These are phyloP conservation scores for Begonia peltatifolia DNA, from an alignment of 306 rosid species.

Conservation along the genomic window DNA sequence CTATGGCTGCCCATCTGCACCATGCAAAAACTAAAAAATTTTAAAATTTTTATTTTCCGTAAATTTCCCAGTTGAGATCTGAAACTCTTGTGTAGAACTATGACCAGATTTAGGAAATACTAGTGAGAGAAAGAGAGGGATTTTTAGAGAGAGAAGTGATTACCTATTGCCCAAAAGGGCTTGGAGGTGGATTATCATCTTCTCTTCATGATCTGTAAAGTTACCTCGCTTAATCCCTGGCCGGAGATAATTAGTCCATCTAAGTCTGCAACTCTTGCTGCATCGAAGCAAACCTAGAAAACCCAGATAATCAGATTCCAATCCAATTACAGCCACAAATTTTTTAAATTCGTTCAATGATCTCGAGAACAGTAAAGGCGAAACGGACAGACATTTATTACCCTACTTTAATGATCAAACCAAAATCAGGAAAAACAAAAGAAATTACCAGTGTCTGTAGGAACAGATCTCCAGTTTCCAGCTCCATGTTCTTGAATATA, in stretches of 20 bases:
- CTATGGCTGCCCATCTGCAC: conserved; percentile 70
- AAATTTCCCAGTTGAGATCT: too few species aligned
- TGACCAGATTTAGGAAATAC: neutral
- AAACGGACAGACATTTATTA: neutral
- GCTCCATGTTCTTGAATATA: conserved; percentile 61
- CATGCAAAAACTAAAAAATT: neutral
- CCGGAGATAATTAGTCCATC: conserved; percentile 67
- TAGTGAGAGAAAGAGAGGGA: neutral
- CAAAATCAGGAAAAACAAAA: neutral
- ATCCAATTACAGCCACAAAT: neutral
- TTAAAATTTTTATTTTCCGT: neutral
- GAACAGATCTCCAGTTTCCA: conserved; percentile 62
- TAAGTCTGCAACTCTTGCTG: conserved; percentile 55
- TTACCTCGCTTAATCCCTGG: conserved; percentile 65
- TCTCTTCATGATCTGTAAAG: conserved; percentile 55
- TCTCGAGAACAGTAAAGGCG: neutral
- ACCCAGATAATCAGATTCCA: neutral
- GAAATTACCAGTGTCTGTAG: conserved; percentile 34
- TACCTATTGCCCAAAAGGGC: conserved; percentile 63
- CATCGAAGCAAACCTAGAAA: conserved; percentile 49
- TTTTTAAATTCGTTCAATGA: neutral
- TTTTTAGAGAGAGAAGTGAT: neutral
- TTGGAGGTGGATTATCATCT: conserved; percentile 56
- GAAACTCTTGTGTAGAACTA: neutral
- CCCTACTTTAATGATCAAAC: neutral